Evolutionary conservation across 2,329 filamentous ascomycete species (phyloP).

Genomic region (Alternaria conjuncta): DNA sequence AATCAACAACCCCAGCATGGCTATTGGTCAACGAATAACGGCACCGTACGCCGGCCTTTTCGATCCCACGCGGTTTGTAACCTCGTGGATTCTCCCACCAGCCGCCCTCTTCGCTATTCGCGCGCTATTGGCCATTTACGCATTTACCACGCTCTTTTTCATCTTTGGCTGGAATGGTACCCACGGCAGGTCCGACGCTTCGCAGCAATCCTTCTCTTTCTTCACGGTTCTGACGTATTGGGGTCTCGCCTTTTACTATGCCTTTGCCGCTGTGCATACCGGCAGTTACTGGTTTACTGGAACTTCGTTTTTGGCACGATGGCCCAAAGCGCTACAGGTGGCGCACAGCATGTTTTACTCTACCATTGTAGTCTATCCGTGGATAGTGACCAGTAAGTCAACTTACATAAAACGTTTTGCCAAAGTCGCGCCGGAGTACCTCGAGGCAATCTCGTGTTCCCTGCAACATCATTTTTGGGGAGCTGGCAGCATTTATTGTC

Average conservation of each 20-base stretch:
- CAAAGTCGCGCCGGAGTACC: neutral
- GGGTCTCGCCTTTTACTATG: constrained; percentile 81
- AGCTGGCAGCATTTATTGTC: neutral
- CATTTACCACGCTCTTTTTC: constrained; percentile 72
- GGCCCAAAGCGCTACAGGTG: constrained; percentile 47
- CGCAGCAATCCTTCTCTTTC: constrained; percentile 71
- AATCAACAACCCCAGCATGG: constrained; percentile 26
- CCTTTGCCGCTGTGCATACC: constrained; percentile 72
- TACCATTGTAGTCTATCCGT: constrained; percentile 52
- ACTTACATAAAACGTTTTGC: neutral
- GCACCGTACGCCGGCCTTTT: constrained; percentile 40
- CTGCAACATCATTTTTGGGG: neutral
- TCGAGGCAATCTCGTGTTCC: neutral
- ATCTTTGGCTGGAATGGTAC: constrained; percentile 70
- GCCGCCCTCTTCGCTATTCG: constrained; percentile 65
- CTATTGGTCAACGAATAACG: constrained; percentile 30
- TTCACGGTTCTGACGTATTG: constrained; percentile 85
- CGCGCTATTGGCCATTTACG: constrained; percentile 64
- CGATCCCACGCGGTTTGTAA: constrained; percentile 69
- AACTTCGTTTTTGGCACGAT: constrained; percentile 45
- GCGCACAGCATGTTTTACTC: constrained; percentile 52
- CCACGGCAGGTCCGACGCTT: constrained; percentile 55
- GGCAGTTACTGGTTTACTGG: constrained; percentile 63
- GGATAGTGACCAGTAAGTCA: constrained; percentile 53
- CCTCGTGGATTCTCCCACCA: constrained; percentile 80